Conservation (phyloP, 164 flowering plant genomes). For the Umbilicus rupestris region DNA sequence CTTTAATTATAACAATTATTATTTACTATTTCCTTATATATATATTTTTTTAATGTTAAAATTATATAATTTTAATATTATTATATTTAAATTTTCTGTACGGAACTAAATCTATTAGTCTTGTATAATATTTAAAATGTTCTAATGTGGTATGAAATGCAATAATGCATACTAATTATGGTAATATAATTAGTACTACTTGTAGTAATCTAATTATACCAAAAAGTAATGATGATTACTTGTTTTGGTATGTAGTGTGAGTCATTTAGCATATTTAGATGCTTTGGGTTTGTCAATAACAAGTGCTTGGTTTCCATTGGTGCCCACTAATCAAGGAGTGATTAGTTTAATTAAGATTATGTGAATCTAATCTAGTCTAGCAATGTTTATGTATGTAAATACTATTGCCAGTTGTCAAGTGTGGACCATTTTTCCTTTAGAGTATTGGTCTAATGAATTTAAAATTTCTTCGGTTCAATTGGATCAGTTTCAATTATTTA, state of each 20-base stretch:
- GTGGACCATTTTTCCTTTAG: too few relatives aligned
- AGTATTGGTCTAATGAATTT: too few relatives aligned
- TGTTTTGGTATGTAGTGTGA: not conserved
- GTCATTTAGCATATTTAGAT: not conserved
- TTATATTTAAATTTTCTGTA: too few relatives aligned
- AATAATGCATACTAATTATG: not conserved
- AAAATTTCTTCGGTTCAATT: too few relatives aligned
- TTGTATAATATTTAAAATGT: not conserved
- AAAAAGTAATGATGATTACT: not conserved
- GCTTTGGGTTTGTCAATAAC: not conserved
- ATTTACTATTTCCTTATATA: too few relatives aligned
- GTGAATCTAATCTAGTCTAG: not conserved
- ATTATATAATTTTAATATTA: too few relatives aligned
- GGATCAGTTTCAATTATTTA: too few relatives aligned
- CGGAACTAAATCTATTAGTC: too few relatives aligned
- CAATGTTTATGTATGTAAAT: not conserved
- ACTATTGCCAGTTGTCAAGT: too few relatives aligned
- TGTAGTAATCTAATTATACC: not conserved
- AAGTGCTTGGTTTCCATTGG: not conserved
- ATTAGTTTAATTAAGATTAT: not conserved
- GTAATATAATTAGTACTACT: not conserved
- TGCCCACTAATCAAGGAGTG: slow-evolving; percentile 4
- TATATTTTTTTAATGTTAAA: too few relatives aligned
- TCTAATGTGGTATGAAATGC: not conserved
- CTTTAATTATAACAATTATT: not conserved